phyloP scores from a whole-genome alignment of 176 grass and related monocot genomes.

The Zoysia pacifica region DNA sequence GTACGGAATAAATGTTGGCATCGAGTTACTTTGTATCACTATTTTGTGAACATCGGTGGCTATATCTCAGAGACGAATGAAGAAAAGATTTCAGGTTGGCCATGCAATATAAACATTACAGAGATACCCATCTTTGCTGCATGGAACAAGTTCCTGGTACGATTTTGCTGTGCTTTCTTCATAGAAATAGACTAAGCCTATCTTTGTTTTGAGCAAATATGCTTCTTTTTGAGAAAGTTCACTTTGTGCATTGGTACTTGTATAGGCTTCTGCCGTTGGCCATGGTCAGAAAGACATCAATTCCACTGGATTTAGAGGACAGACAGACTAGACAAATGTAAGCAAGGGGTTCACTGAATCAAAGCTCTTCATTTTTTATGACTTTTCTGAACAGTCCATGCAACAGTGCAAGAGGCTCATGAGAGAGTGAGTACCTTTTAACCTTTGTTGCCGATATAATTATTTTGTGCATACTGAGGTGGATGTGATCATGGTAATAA shows the following conservation, averaged over 20 bases:
- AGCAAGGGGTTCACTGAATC: constrained; percentile 28
- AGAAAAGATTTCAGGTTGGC: neutral
- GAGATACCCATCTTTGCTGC: constrained; percentile 11
- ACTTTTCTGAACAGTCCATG: constrained; percentile 5
- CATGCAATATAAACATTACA: constrained; percentile 23
- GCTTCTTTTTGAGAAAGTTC: constrained; percentile 19
- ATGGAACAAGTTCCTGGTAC: constrained; percentile 45
- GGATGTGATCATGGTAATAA: constrained; percentile 2
- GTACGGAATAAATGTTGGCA: constrained; percentile 16
- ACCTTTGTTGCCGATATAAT: neutral
- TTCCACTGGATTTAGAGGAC: constrained; percentile 37
- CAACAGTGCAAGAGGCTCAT: constrained; percentile 1
- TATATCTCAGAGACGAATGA: neutral
- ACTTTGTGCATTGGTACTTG: constrained; percentile 26
- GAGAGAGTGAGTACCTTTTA: constrained; percentile 13
- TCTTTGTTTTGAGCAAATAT: constrained; percentile 42
- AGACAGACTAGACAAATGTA: constrained; percentile 28
- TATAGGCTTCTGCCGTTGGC: constrained; percentile 29
- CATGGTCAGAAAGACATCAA: constrained; percentile 29
- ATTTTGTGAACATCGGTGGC: neutral
- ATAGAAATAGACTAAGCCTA: constrained; percentile 26
- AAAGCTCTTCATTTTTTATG: constrained; percentile 38
- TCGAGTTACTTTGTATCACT: neutral
- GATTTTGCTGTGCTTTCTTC: constrained; percentile 24
- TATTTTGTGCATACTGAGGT: constrained; percentile 14